Evolutionary conservation across 2,329 filamentous ascomycete genomes (phyloP).

Genomic region (Periconia sp.): DNA sequence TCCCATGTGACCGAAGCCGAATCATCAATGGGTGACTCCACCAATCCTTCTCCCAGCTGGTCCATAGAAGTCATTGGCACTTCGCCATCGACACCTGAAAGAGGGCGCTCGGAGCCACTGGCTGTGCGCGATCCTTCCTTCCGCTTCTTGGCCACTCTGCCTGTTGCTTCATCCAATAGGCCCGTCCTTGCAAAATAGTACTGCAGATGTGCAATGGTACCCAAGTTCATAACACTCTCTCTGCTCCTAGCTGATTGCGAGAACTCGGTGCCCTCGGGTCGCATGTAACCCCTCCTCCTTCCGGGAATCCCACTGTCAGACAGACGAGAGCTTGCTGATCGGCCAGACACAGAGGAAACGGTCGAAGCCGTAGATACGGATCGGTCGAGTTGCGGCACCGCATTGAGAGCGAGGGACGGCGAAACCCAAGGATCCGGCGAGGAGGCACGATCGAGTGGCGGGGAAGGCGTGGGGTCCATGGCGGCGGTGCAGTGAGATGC

Average conservation of each 20-base stretch:
- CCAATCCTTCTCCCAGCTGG: conserved; percentile 41
- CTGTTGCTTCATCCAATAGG: conserved; percentile 89
- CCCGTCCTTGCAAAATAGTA: conserved; percentile 98
- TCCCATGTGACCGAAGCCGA: conserved; percentile 53
- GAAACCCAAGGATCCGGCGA: conserved; percentile 68
- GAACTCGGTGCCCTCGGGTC: conserved; percentile 85
- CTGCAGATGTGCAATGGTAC: conserved; percentile 95
- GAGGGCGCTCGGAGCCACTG: conserved; percentile 32
- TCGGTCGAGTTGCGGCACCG: conserved; percentile 62
- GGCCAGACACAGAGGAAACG: conserved; percentile 58
- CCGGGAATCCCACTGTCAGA: conserved; percentile 48
- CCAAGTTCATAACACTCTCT: conserved; percentile 93
- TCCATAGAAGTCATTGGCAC: conserved; percentile 29
- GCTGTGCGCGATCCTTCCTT: conserved; percentile 45
- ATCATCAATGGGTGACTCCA: conserved; percentile 59
- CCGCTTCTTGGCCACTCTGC: conserved; percentile 73
- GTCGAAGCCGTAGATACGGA: conserved; percentile 64
- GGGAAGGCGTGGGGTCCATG: conserved; percentile 42
- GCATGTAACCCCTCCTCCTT: conserved; percentile 78
- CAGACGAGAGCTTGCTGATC: conserved; percentile 62
- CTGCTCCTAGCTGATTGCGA: conserved; percentile 85
- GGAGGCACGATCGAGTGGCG: conserved; percentile 42
- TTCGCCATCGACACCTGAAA: conserved; percentile 31
- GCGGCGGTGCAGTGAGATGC: conserved; percentile 1
- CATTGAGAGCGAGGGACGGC: conserved; percentile 64